These are phyloP conservation scores for Phytophthora pistaciae DNA, from an alignment of 352 stramenopile species.

Conservation along the genomic window DNA sequence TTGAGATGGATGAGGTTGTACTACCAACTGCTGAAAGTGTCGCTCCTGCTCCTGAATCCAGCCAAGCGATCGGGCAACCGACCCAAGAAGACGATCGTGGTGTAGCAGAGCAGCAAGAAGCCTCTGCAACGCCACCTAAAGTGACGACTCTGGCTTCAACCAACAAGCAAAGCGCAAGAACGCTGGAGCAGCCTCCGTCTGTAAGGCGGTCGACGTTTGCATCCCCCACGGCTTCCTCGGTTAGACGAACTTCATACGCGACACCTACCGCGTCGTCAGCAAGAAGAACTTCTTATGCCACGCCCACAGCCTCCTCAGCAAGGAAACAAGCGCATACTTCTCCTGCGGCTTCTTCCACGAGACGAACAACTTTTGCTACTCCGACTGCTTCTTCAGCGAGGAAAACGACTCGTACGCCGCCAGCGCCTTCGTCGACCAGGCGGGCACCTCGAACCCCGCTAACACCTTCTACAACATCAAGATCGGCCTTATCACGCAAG, in stretches of 20 bases:
- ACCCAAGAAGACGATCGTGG: constrained; percentile 12
- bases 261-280: constrained; percentile 14
- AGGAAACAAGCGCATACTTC: constrained; percentile 20
- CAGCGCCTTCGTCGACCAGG: constrained; percentile 8
- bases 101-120: constrained; percentile 3
- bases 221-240: constrained; percentile 15
- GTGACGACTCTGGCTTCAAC: constrained; percentile 5
- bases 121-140: not conserved
- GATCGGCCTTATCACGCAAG: constrained; percentile 33
- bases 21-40: constrained; percentile 4
- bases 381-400: constrained; percentile 27
- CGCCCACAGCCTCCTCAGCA: constrained; percentile 15
- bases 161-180: constrained; percentile 4
- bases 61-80: constrained; percentile 16
- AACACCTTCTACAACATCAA: constrained; percentile 21
- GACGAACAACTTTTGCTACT: constrained; percentile 22
- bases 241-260: constrained; percentile 13
- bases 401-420: constrained; percentile 17
- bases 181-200: not conserved
- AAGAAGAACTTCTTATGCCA: constrained; percentile 17
- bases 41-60: not conserved
- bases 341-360: constrained; percentile 15
- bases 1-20: constrained; percentile 24
- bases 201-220: constrained; percentile 12
- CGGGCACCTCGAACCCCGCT: constrained; percentile 15